Evolutionary conservation across 108 stramenopile species (phyloP), one percentile per base, ranked within the genome.

Genomic region (Pseudonitzschia multiseries): DNA sequence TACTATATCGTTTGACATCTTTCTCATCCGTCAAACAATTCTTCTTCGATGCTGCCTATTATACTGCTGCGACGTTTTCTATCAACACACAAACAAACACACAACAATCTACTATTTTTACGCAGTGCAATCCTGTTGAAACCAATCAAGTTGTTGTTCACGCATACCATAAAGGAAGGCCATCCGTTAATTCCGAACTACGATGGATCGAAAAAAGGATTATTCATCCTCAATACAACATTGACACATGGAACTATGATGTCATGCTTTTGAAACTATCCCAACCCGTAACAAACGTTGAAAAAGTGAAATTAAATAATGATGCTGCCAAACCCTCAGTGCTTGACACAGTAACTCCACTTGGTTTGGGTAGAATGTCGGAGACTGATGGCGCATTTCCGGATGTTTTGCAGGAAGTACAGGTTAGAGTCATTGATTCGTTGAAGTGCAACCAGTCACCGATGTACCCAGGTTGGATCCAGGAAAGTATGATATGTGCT

Each of bases 401-500:
- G 24, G 32, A 63, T 20, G 36, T 67, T 4, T 44, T 77, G 20
- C 77, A 71, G 40, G 65, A 77, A 40, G 77, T 77, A 12, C 43
- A 71, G 24, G 69, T 77, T 32, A 8, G 52, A 31, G 42, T 53
- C 26, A 67, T 77, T 51, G 52, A 62, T 13, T 22, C 44, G 1
- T 63, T 31, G 13, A 59, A 52, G 28, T 77, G 77, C 43, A 77
- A 71, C 56, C 14, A 44, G 29, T 40, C 63, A 8, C 24, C 24
- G 12, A 68, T 77, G 70, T 77, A 71, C 48, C 51, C 20, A 27
- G 77, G 77, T 14, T 77, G 53, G 48, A 66, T 77, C 32, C 68
- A 63, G 21, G 82, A 81, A 17, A 80, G 81, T 18, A 79, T 72
- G 65, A 60, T 87, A 26, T 79, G 82, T 40, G 79, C 81, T n/a